Base-by-base conservation (phyloP, 2,329 filamentous ascomycete genomes). In the Sarocladium kiliense region DNA sequence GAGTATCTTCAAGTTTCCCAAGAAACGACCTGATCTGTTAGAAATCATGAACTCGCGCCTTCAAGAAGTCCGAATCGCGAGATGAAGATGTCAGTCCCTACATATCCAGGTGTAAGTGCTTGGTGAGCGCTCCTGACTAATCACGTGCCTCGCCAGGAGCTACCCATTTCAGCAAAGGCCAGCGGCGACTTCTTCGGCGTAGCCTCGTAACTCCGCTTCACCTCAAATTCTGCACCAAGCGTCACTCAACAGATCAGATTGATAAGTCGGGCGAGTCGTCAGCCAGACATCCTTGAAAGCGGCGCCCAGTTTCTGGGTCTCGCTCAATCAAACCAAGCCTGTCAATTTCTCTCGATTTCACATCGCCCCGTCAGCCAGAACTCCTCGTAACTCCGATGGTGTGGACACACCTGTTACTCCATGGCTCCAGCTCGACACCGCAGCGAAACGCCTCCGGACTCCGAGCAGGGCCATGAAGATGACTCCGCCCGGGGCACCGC, bases 121-220 rank as follows among this genome's bases (percentile, higher is more conserved):
- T 6, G 36, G 36, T 39, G 5, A 39, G 36, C 5, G 36, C 16
- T n/a, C n/a, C 36, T 39, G 36, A 39, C 36, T 10, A n/a, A n/a
- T 39, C 36, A 39, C 36, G 36, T 39, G 36, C 18, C 36, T 39
- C 36, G 41, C 41, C 41, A 10, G 41, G 18, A 23, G 41, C 12
- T 45, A 7, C 41, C 41, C 41, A 10, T 21, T 19, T 23, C 9
- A 16, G 41, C 11, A 36, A 21, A 5, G 18, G 11, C 27, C 47
- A 32, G 11, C 47, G 21, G 6, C 47, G 27, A 11, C 19, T 10
- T 26, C 47, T 47, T 51, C 47, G 47, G 47, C 47, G 16, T 36
- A 51, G 30, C n/a, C 47, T 51, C 47, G 47, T 51, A 51, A 51
- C 47, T 51, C 47, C 47, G 47, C 47, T 21, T 36, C 47, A 19